Conservation (phyloP, 164 flowering plant species). For the Houttuynia cordata region DNA sequence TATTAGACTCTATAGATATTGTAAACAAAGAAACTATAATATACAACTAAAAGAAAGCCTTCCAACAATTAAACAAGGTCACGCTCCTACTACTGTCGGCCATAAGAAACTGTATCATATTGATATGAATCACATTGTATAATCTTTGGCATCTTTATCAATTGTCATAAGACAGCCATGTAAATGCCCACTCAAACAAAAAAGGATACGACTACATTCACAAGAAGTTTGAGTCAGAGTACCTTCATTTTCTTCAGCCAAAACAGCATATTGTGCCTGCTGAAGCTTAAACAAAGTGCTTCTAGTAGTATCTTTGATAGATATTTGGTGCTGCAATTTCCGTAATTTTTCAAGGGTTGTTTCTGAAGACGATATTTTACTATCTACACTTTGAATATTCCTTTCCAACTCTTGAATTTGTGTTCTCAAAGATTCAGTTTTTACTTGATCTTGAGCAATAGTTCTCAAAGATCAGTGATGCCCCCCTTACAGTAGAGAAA, state of each 20-base stretch:
- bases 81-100: too few species aligned
- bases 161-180: too few species aligned
- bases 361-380: slow-evolving; percentile 51
- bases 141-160: too few species aligned
- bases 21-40: too few species aligned
- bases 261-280: slow-evolving; percentile 56
- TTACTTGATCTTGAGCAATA: slow-evolving; percentile 71
- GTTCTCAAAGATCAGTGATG: too few species aligned
- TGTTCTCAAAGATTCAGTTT: slow-evolving; percentile 39
- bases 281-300: slow-evolving; percentile 52
- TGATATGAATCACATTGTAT: too few species aligned
- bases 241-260: slow-evolving; percentile 90
- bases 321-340: slow-evolving; percentile 54
- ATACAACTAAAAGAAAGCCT: too few species aligned
- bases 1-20: too few species aligned
- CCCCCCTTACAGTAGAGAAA: too few species aligned
- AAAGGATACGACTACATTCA: background rate
- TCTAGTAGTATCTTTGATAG: slow-evolving; percentile 52
- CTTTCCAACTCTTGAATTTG: slow-evolving; percentile 65
- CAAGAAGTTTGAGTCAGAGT: background rate
- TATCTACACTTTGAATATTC: slow-evolving; percentile 44
- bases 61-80: too few species aligned
- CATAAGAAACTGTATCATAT: too few species aligned
- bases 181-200: background rate
- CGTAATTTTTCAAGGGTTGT: slow-evolving; percentile 45